Conservation (phyloP, 208 protist genomes). For the Trypanosoma avium region DNA sequence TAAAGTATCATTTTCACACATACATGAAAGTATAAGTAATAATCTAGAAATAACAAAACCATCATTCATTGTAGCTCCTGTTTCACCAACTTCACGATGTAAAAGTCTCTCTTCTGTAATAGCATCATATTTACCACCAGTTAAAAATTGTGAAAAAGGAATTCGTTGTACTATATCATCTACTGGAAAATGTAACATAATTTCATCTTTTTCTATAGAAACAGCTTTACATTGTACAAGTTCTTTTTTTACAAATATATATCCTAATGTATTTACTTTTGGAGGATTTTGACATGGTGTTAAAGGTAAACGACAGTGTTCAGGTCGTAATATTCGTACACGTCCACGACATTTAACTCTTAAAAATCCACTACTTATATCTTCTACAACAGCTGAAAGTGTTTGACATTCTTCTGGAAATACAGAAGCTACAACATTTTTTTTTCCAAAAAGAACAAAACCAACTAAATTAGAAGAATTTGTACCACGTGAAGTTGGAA, state of each 20-base stretch:
- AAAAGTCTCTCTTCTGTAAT: slow-evolving; percentile 65
- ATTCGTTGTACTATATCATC: slow-evolving; percentile 31
- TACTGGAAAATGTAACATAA: slow-evolving; percentile 38
- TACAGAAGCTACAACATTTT: slow-evolving; percentile 55
- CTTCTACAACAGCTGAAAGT: slow-evolving; percentile 40
- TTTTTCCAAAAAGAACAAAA: slow-evolving; percentile 82
- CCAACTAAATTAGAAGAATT: slow-evolving; percentile 34
- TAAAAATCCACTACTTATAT: slow-evolving; percentile 48
- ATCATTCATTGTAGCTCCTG: slow-evolving; percentile 57
- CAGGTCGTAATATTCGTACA: slow-evolving; percentile 50
- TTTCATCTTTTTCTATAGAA: slow-evolving; percentile 35
- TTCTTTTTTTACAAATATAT: slow-evolving; percentile 62
- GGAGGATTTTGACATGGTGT: slow-evolving; percentile 28
- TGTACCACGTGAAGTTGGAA: slow-evolving; percentile 22
- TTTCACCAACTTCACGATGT: slow-evolving; percentile 31
- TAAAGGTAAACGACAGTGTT: slow-evolving; percentile 82
- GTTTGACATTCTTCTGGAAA: slow-evolving; percentile 57
- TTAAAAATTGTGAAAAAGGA: slow-evolving; percentile 49
- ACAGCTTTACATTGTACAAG: slow-evolving; percentile 63
- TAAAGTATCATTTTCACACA: slow-evolving; percentile 79
- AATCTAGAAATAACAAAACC: slow-evolving; percentile 87
- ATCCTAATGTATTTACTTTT: slow-evolving; percentile 39
- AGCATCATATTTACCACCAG: slow-evolving; percentile 37
- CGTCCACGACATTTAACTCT: slow-evolving; percentile 32
- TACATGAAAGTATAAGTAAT: slow-evolving; percentile 76